Conservation (phyloP, 495 filamentous ascomycete species). For the Xylaria scruposa region DNA sequence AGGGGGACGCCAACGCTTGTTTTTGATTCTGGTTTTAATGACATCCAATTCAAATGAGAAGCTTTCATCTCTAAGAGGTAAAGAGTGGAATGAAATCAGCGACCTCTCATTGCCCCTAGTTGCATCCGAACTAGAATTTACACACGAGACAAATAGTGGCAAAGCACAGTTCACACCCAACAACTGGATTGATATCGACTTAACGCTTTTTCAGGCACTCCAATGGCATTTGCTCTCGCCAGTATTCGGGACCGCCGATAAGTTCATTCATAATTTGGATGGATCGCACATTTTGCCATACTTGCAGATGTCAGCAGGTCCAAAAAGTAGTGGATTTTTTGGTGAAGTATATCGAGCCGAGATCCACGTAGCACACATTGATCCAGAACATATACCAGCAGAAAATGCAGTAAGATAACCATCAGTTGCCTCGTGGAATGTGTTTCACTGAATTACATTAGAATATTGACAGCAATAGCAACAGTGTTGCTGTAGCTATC, state of each 20-base stretch:
- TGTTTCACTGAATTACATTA: background rate
- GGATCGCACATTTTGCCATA: background rate
- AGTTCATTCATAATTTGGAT: background rate
- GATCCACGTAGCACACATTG: constrained; percentile 4
- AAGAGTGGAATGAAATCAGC: background rate
- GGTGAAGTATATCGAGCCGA: background rate
- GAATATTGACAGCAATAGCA: background rate
- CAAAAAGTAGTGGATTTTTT: constrained; percentile 1
- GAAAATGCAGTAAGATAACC: background rate
- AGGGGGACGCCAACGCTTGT: background rate
- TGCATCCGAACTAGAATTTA: too few relatives aligned
- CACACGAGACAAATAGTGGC: too few relatives aligned
- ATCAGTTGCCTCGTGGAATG: background rate
- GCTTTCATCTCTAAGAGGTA: background rate
- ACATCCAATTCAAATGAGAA: background rate
- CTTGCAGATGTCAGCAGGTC: background rate
- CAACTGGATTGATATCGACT: background rate
- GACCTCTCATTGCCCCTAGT: background rate
- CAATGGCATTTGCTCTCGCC: background rate
- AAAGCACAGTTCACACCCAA: background rate
- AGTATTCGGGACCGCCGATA: background rate
- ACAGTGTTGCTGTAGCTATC: background rate
- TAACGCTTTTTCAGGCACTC: background rate
- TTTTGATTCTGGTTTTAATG: background rate
- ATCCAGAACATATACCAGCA: background rate